Percentiles rank a stretch among this genome's conserved stretches.
These are phyloP conservation scores for Boletellus deceptivus DNA, from an alignment of 1,284 basidiomycete species.

Conservation along the genomic window DNA sequence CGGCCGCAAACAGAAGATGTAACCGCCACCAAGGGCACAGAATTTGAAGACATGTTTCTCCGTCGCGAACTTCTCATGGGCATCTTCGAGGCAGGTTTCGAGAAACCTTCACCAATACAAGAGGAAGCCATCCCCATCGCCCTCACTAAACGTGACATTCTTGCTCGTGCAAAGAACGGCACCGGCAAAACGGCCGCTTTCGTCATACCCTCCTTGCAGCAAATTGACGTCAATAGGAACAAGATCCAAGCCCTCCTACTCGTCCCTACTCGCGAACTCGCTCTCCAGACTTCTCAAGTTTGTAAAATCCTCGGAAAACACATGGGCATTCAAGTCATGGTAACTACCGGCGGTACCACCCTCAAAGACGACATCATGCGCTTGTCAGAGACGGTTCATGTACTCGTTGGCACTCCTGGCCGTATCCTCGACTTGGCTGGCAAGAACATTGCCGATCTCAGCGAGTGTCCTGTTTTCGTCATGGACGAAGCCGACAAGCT, in stretches of 20 bases:
- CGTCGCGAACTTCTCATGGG: conserved; percentile 85
- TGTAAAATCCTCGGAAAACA: conserved; percentile 98
- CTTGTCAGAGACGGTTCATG: conserved; percentile 87
- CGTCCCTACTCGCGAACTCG: conserved; percentile 93
- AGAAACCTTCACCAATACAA: conserved; percentile 96
- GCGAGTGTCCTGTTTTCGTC: conserved; percentile 93
- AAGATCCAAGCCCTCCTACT: conserved; percentile 96
- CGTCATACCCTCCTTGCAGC: conserved; percentile 95
- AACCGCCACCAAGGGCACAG: conserved; percentile 84
- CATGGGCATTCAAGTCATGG: conserved; percentile 96
- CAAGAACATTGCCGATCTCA: conserved; percentile 92
- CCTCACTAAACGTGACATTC: conserved; percentile 84
- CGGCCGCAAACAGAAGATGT: conserved; percentile 96
- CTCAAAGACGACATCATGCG: conserved; percentile 98
- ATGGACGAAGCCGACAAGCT: conserved; percentile 99
- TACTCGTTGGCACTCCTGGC: conserved; percentile 96
- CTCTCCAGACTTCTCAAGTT: conserved; percentile 95
- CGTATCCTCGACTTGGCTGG: conserved; percentile 94
- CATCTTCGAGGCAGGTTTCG: conserved; percentile 97
- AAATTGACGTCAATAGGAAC: conserved; percentile 80
- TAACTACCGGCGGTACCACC: conserved; percentile 97
- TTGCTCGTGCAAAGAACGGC: conserved; percentile 89
- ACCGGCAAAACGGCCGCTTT: conserved; percentile 98
- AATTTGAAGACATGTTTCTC: conserved; percentile 87
- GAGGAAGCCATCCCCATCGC: conserved; percentile 95